Evolutionary conservation across 1,284 basidiomycete genomes (phyloP), one percentile per base, ranked within the genome.

Genomic region (Microbotryum saponariae): DNA sequence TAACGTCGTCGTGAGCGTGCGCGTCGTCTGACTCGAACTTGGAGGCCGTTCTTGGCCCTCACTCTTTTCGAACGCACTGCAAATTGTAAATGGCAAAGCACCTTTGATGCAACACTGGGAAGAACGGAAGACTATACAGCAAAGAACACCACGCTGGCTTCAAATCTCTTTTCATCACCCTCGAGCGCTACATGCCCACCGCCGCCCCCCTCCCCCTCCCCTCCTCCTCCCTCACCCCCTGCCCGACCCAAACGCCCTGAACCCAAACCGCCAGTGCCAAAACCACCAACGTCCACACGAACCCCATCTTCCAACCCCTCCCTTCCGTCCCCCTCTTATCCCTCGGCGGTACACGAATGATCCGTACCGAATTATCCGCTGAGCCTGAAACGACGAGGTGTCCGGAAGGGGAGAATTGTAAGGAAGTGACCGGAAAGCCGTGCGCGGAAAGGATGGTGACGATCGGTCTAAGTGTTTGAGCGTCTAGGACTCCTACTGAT

Each of bases 381-480:
- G 91, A 91, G 5, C 88, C 92, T 6, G 90, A 91, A 25, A 92
- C 82, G n/a, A 98, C 81, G n/a, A 93, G 70, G 21, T 80, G 83
- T 18, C 86, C 86, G 6, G 83, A 80, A 0, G 91, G 87, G 73
- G 88, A 93, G 79, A 98, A 97, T 61, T 82, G 83, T 60, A 98
- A 77, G 1, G 87, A 85, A 0, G 94, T 98, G 2, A 91, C 84
- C 3, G 96, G 91, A 75, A 98, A 94, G 66, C 92, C 90, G 76
- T 98, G 96, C 0, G 93, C 89, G 74, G 91, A 89, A 54, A 97
- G 79, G 63, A 98, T 93, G 42, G 86, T 86, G 42, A 91, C 77
- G 10, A 93, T 76, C 0, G 92, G 91, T 53, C 83, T 81, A 44
- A 97, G 76, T 1, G 85, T 91, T 59, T 79, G 79, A 4, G 90